phyloP scores from a whole-genome alignment of 2,329 filamentous ascomycete genomes.

The Ilyonectria sp. region DNA sequence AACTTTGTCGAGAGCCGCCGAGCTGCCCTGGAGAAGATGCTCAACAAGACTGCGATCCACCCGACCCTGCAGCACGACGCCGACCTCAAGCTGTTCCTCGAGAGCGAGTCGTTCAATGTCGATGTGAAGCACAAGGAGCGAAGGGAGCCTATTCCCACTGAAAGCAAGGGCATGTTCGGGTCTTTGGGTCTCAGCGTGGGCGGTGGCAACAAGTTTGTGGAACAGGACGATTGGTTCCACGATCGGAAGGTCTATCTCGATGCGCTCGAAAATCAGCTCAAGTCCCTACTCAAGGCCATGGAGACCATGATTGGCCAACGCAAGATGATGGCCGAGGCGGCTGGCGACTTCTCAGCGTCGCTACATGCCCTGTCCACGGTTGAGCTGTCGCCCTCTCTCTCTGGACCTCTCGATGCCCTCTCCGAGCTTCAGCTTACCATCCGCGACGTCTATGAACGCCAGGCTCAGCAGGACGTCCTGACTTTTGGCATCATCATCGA shows the following conservation, averaged over 20 bases:
- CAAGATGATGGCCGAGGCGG: constrained; percentile 93
- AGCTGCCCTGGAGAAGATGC: constrained; percentile 94
- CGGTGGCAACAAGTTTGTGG: constrained; percentile 88
- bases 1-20: constrained; percentile 96
- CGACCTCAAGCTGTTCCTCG: constrained; percentile 95
- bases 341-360: constrained; percentile 92
- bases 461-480: constrained; percentile 96
- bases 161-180: constrained; percentile 95
- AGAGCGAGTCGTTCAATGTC: constrained; percentile 95
- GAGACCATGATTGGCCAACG: constrained; percentile 93
- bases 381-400: constrained; percentile 90
- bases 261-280: constrained; percentile 91
- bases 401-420: constrained; percentile 89
- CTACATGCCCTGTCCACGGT: constrained; percentile 94
- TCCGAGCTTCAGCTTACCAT: constrained; percentile 96
- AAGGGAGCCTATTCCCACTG: constrained; percentile 85
- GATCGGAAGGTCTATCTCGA: constrained; percentile 96
- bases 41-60: constrained; percentile 94
- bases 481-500: constrained; percentile 98
- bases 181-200: constrained; percentile 86
- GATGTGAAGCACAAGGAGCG: constrained; percentile 99
- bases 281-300: constrained; percentile 91
- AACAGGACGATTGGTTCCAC: constrained; percentile 99
- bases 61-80: constrained; percentile 92
- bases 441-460: constrained; percentile 93